Percentiles rank a stretch among this genome's conserved stretches.
Conservation (phyloP, 1,284 basidiomycete genomes). For the Exobasidium cylindrosporum region DNA sequence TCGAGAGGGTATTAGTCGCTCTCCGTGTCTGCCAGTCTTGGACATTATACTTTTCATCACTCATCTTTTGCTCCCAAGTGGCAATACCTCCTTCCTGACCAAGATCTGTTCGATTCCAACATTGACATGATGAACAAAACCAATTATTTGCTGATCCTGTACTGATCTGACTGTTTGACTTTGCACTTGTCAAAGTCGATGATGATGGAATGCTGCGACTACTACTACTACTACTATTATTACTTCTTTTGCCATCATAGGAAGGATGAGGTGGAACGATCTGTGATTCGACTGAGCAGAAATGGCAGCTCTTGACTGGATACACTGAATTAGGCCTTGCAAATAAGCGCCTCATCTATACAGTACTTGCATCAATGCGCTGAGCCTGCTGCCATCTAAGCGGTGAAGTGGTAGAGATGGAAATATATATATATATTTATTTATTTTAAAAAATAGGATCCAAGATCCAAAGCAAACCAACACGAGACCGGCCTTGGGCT, state of each 20-base stretch:
- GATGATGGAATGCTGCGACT: constrained; percentile 1
- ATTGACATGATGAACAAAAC: constrained; percentile 42
- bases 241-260: background rate
- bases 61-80: constrained; percentile 37
- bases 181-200: background rate
- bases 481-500: too few relatives aligned
- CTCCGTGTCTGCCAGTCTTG: background rate
- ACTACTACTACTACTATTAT: background rate
- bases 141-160: constrained; percentile 25
- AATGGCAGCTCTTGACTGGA: background rate
- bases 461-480: too few relatives aligned
- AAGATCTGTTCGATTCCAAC: constrained; percentile 30
- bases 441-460: too few relatives aligned
- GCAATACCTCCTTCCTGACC: constrained; percentile 20
- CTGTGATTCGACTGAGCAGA: background rate
- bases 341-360: background rate
- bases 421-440: too few relatives aligned
- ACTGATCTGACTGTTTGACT: background rate
- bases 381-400: too few relatives aligned
- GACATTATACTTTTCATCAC: constrained; percentile 23
- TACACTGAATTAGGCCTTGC: background rate
- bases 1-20: background rate
- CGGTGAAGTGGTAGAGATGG: too few relatives aligned
- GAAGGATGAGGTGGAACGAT: constrained; percentile 8
- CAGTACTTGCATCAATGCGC: too few relatives aligned